Evolutionary conservation across 768 basidiomycete genomes (phyloP).

Genomic region (Leccinum uliginosum): DNA sequence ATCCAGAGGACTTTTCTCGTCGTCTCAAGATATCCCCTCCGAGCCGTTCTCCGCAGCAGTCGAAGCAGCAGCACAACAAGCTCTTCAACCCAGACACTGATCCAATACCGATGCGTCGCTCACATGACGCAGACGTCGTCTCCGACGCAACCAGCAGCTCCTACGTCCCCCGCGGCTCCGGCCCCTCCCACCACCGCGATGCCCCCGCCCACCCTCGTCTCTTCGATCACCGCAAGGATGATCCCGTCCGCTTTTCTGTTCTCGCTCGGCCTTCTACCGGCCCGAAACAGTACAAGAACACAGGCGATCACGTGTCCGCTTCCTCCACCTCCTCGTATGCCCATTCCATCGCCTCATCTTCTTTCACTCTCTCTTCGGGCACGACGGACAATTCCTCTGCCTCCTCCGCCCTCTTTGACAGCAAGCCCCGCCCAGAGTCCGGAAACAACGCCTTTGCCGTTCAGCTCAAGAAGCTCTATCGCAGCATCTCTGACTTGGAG

Average conservation of each 20-base stretch:
- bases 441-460: constrained; percentile 64
- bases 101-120: constrained; percentile 55
- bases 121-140: constrained; percentile 60
- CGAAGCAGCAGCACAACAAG: constrained; percentile 39
- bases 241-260: constrained; percentile 81
- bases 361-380: constrained; percentile 67
- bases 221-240: constrained; percentile 87
- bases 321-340: constrained; percentile 75
- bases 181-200: constrained; percentile 35
- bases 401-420: constrained; percentile 67
- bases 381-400: constrained; percentile 74
- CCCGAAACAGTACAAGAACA: constrained; percentile 49
- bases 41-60: constrained; percentile 34
- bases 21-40: constrained; percentile 62
- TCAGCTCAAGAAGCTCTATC: constrained; percentile 80
- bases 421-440: constrained; percentile 47
- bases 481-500: constrained; percentile 78
- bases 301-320: constrained; percentile 68
- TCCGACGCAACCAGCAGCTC: constrained; percentile 57
- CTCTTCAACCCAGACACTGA: constrained; percentile 74
- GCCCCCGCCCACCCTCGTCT: constrained; percentile 47
- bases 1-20: constrained; percentile 71
- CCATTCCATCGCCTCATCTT: constrained; percentile 62
- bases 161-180: constrained; percentile 32
- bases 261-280: constrained; percentile 45